phyloP scores from a whole-genome alignment of 768 basidiomycete genomes.

The Lactarius vividus region DNA sequence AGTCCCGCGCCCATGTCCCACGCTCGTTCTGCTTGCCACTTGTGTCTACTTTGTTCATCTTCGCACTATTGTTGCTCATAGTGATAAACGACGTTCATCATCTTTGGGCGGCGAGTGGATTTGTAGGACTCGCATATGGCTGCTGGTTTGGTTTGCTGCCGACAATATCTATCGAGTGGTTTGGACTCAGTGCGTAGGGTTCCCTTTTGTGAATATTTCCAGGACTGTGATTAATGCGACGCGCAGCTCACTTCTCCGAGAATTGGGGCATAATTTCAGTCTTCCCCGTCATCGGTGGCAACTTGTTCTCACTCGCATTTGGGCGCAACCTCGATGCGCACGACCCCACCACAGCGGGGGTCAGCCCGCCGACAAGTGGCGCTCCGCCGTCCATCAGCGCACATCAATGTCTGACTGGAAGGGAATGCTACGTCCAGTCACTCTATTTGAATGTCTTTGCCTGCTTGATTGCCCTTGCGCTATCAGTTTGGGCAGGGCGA shows the following conservation, averaged over 20 bases:
- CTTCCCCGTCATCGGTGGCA: slow-evolving; percentile 74
- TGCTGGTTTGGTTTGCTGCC: slow-evolving; percentile 70
- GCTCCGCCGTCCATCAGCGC: neutral
- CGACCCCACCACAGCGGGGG: slow-evolving; percentile 31
- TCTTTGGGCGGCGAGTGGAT: slow-evolving; percentile 61
- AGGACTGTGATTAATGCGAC: neutral
- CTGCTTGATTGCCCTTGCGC: slow-evolving; percentile 29
- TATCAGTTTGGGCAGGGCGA: slow-evolving; percentile 30
- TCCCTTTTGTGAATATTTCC: neutral
- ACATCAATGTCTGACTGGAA: slow-evolving; percentile 30
- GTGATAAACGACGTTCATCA: slow-evolving; percentile 52
- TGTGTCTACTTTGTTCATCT: slow-evolving; percentile 63
- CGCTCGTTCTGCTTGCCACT: slow-evolving; percentile 69
- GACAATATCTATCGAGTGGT: slow-evolving; percentile 84
- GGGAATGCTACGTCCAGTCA: slow-evolving; percentile 30
- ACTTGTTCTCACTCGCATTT: slow-evolving; percentile 81
- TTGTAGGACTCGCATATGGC: slow-evolving; percentile 70
- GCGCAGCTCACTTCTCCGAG: slow-evolving; percentile 67
- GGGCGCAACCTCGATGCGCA: slow-evolving; percentile 80
- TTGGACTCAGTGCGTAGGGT: slow-evolving; percentile 67
- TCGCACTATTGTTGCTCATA: slow-evolving; percentile 65
- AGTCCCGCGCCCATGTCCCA: slow-evolving; percentile 55
- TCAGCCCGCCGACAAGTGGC: slow-evolving; percentile 21
- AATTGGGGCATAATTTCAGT: slow-evolving; percentile 82
- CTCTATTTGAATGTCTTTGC: slow-evolving; percentile 29